A percentile compares a stretch with the other conserved stretches of the same genome.
These are phyloP conservation scores for Pistacia atlantica DNA, from an alignment of 345 rosid species.

Conservation along the genomic window DNA sequence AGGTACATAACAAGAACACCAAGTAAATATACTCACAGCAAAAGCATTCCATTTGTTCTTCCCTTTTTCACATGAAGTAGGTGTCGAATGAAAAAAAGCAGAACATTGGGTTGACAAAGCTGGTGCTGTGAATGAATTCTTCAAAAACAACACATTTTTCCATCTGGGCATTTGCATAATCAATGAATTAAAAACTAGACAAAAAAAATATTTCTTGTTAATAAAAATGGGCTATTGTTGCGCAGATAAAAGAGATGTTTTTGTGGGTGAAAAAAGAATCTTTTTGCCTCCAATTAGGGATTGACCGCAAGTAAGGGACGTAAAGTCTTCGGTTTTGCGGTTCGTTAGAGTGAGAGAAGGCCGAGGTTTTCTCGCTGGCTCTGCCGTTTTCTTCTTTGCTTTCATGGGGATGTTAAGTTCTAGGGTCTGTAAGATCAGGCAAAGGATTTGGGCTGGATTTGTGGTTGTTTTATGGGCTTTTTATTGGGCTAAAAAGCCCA, in stretches of 20 bases:
- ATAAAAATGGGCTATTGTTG: not conserved
- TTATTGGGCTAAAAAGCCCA: no score
- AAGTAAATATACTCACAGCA: constrained; percentile 32
- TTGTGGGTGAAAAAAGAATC: not conserved
- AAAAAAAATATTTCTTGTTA: not conserved
- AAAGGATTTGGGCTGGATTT: not conserved
- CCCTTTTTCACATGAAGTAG: constrained; percentile 43
- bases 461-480: no score
- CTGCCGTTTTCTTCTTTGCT: not conserved
- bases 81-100: constrained; percentile 59
- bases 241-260: not conserved
- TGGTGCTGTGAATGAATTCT: constrained; percentile 26
- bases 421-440: not conserved
- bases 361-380: not conserved
- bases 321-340: not conserved
- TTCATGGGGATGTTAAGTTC: not conserved
- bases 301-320: not conserved
- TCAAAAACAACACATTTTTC: constrained; percentile 40
- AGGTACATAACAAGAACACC: not conserved
- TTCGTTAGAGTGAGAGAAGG: not conserved
- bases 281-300: not conserved
- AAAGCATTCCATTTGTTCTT: constrained; percentile 49
- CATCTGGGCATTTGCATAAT: constrained; percentile 60
- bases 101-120: constrained; percentile 19
- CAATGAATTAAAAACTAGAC: not conserved